Percentiles rank a stretch among this genome's conserved stretches.
phyloP scores from a whole-genome alignment of 164 flowering plant genomes.

The Vitis cinerea region DNA sequence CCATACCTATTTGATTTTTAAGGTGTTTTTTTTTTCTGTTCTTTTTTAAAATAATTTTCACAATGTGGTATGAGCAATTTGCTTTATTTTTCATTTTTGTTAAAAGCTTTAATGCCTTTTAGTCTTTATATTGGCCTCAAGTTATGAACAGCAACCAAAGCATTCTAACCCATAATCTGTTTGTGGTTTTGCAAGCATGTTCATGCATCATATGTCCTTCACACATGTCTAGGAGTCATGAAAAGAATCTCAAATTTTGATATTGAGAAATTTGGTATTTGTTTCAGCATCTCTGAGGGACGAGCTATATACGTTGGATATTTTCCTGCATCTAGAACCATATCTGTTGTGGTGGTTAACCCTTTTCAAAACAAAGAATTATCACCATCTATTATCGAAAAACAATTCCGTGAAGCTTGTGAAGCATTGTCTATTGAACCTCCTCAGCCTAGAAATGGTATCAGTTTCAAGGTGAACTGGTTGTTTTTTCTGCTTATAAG shows the following conservation, averaged over 20 bases:
- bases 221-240: background rate
- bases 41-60: too few relatives aligned
- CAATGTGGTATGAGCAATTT: background rate
- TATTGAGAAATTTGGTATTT: slow-evolving; percentile 5
- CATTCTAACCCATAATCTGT: background rate
- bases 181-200: background rate
- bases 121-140: background rate
- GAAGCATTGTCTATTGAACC: slow-evolving; percentile 55
- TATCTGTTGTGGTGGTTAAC: slow-evolving; percentile 73
- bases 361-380: slow-evolving; percentile 81
- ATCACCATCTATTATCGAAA: slow-evolving; percentile 68
- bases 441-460: slow-evolving; percentile 35
- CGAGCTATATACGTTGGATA: slow-evolving; percentile 74
- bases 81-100: background rate
- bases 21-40: too few relatives aligned
- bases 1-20: background rate
- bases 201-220: background rate
- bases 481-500: background rate
- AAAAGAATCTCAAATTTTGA: background rate
- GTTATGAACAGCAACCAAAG: background rate
- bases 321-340: slow-evolving; percentile 59
- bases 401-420: slow-evolving; percentile 80
- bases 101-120: background rate
- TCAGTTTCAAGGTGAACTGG: slow-evolving; percentile 60
- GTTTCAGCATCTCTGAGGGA: slow-evolving; percentile 71